Conservation (phyloP, 257 asterid genomes). For the Coffea canephora region DNA sequence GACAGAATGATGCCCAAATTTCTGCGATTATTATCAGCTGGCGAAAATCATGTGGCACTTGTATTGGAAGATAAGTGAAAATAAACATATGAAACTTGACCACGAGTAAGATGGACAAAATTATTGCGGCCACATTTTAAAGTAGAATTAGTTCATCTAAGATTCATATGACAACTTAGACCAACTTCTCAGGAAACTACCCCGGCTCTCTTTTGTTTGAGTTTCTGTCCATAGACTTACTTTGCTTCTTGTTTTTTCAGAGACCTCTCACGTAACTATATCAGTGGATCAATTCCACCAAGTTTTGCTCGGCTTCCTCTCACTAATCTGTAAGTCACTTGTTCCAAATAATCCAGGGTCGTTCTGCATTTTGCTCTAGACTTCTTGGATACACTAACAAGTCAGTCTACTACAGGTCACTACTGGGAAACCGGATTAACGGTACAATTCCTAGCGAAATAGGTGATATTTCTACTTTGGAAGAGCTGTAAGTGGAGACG, state of each 20-base stretch:
- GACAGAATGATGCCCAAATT: neutral
- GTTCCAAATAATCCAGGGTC: neutral
- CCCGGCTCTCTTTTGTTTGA: neutral
- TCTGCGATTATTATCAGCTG: neutral
- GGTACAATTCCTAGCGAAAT: slow-evolving; percentile 75
- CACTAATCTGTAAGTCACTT: slow-evolving; percentile 47
- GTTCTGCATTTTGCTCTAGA: neutral
- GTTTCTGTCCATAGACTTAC: neutral
- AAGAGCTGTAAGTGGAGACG: slow-evolving; percentile 57
- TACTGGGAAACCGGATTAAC: slow-evolving; percentile 71
- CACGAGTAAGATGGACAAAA: neutral
- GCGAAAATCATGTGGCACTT: neutral
- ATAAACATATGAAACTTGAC: neutral
- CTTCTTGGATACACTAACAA: neutral
- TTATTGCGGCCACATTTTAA: neutral
- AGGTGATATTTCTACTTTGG: slow-evolving; percentile 62
- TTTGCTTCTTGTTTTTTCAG: slow-evolving; percentile 35
- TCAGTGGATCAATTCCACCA: slow-evolving; percentile 73
- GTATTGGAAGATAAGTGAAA: neutral
- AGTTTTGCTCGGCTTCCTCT: slow-evolving; percentile 49
- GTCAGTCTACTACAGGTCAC: slow-evolving; percentile 42
- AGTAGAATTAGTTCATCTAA: neutral
- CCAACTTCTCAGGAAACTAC: neutral
- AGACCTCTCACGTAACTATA: slow-evolving; percentile 67
- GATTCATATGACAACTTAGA: neutral